Conservation (phyloP, 805 yeast genomes). For the Kazachstania bromeliacearum region DNA sequence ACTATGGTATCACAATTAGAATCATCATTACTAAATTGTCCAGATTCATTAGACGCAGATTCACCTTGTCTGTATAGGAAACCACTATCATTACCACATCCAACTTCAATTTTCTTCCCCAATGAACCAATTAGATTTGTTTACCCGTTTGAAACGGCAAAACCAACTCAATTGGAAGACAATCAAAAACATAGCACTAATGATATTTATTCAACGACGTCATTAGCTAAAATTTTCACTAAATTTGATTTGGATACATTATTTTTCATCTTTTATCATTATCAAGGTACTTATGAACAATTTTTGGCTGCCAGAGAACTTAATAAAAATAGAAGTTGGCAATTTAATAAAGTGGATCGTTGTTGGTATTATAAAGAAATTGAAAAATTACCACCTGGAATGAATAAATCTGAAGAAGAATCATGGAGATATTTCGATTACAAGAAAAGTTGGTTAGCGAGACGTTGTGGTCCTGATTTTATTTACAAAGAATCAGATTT, state of each 20-base stretch:
- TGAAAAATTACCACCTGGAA: slow-evolving; percentile 73
- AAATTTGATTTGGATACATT: slow-evolving; percentile 81
- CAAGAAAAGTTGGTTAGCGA: slow-evolving; percentile 57
- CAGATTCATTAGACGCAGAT: slow-evolving; percentile 88
- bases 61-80: slow-evolving; percentile 53
- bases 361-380: slow-evolving; percentile 50
- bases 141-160: slow-evolving; percentile 14
- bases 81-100: slow-evolving; percentile 73
- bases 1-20: slow-evolving; percentile 40
- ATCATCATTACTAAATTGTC: slow-evolving; percentile 76
- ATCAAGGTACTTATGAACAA: slow-evolving; percentile 62
- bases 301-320: slow-evolving; percentile 75
- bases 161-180: slow-evolving; percentile 1
- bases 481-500: slow-evolving; percentile 40
- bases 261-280: slow-evolving; percentile 85
- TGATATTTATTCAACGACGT: slow-evolving; percentile 28
- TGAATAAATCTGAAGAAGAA: slow-evolving; percentile 41
- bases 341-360: slow-evolving; percentile 35
- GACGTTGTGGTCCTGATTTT: slow-evolving; percentile 34
- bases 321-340: slow-evolving; percentile 68
- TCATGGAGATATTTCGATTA: slow-evolving; percentile 80
- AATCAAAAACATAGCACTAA: not conserved
- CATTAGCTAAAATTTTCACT: slow-evolving; percentile 50
- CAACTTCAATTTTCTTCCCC: slow-evolving; percentile 88
- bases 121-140: slow-evolving; percentile 29